A percentile compares a stretch with the other conserved stretches of the same genome.
phyloP scores from a whole-genome alignment of 1,139 yeast genomes.

The Debaryomyces nepalensis region DNA sequence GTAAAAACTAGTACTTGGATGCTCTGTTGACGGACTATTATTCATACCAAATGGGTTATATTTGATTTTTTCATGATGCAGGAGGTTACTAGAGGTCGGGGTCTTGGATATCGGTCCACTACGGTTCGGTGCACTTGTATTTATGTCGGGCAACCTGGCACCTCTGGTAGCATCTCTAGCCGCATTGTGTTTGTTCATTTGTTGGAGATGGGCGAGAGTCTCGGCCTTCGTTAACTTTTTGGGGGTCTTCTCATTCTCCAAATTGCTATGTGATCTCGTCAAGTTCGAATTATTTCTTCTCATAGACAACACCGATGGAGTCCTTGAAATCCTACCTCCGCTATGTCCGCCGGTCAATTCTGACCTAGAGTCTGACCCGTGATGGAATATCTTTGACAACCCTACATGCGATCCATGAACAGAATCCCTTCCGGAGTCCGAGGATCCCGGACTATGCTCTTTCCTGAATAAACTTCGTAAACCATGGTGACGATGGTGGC shows the following conservation, averaged over 20 bases:
- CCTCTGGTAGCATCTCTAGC: conserved; percentile 19
- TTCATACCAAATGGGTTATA: conserved; percentile 54
- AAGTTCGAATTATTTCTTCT: conserved; percentile 31
- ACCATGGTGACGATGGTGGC: conserved; percentile 23
- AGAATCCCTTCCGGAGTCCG: conserved; percentile 14
- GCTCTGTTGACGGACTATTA: conserved; percentile 39
- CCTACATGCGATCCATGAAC: conserved; percentile 24
- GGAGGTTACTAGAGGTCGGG: conserved; percentile 6
- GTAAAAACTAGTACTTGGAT: conserved; percentile 47
- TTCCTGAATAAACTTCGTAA: conserved; percentile 28
- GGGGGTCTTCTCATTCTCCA: conserved; percentile 20
- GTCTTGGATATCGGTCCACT: conserved; percentile 7
- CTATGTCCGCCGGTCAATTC: conserved; percentile 13
- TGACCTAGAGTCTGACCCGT: conserved; percentile 14
- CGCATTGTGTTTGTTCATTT: conserved; percentile 38
- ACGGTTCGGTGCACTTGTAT: conserved; percentile 13
- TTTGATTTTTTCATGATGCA: conserved; percentile 40
- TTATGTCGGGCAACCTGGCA: no score
- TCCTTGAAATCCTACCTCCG: conserved; percentile 21
- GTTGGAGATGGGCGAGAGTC: conserved; percentile 44
- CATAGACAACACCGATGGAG: conserved; percentile 35
- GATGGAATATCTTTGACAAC: conserved; percentile 36
- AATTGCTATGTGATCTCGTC: conserved; percentile 1
- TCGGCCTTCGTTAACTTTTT: conserved; percentile 42
- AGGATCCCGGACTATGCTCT: conserved; percentile 22